Percentiles rank a stretch among this genome's conserved stretches.
phyloP scores from a whole-genome alignment of 208 protist genomes.

The Acanthamoeba royreba region DNA sequence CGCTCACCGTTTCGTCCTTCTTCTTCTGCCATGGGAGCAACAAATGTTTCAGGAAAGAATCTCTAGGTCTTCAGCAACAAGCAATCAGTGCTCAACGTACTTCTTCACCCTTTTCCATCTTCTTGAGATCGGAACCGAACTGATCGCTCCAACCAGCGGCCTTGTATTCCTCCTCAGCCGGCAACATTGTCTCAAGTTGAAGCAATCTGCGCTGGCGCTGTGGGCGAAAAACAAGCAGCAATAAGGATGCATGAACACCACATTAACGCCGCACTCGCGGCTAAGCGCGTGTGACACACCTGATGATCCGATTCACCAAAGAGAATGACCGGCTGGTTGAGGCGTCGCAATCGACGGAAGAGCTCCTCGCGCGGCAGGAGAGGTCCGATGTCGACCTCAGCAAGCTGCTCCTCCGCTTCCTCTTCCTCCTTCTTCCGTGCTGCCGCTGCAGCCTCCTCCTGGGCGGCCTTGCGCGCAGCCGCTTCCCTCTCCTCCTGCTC shows the following conservation, averaged over 20 bases:
- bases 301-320: not conserved
- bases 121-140: not conserved
- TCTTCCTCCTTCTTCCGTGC: not conserved
- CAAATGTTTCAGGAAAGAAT: not conserved
- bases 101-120: not conserved
- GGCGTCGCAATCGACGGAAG: not conserved
- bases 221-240: not conserved
- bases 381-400: not conserved
- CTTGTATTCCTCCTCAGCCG: not conserved
- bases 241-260: not conserved
- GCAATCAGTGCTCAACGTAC: not conserved
- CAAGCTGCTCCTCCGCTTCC: not conserved
- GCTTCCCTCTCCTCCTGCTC: constrained; percentile 79
- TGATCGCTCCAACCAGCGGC: not conserved
- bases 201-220: not conserved
- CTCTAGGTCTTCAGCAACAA: not conserved
- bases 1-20: not conserved
- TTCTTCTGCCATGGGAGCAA: not conserved
- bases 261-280: not conserved
- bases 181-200: not conserved
- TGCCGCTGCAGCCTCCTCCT: too few species aligned
- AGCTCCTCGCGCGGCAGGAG: not conserved
- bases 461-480: constrained; percentile 72
- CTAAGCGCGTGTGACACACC: not conserved
- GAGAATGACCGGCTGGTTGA: not conserved